These are phyloP conservation scores for Pseudodiploospora longispora DNA, from an alignment of 2,329 filamentous ascomycete species.

Conservation along the genomic window DNA sequence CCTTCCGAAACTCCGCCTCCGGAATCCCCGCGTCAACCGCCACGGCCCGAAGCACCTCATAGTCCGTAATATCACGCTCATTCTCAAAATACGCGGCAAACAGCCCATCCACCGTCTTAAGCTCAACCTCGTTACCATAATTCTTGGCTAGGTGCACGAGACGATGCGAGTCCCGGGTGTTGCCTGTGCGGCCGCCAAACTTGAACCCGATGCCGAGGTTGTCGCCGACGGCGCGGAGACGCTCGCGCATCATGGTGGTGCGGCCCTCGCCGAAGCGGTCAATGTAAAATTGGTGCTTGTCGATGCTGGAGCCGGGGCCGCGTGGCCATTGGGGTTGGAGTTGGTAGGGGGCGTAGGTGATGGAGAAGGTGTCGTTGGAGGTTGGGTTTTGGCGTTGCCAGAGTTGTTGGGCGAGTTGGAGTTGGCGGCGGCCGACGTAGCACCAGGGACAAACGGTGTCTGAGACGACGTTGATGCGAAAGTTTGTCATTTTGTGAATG, in stretches of 20 bases:
- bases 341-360: slow-evolving; percentile 39
- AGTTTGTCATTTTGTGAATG: slow-evolving; percentile 47
- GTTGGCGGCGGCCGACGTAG: slow-evolving; percentile 39
- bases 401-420: slow-evolving; percentile 36
- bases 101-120: slow-evolving; percentile 41
- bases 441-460: slow-evolving; percentile 46
- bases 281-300: slow-evolving; percentile 30
- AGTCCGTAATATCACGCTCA: slow-evolving; percentile 34
- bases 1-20: slow-evolving; percentile 25
- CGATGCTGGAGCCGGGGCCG: slow-evolving; percentile 22
- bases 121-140: slow-evolving; percentile 44
- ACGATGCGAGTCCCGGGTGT: slow-evolving; percentile 38
- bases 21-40: slow-evolving; percentile 39
- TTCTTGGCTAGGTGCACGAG: slow-evolving; percentile 41
- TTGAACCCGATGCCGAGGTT: slow-evolving; percentile 33
- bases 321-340: slow-evolving; percentile 28
- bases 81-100: slow-evolving; percentile 35
- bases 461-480: slow-evolving; percentile 38
- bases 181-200: slow-evolving; percentile 44
- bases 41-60: slow-evolving; percentile 26
- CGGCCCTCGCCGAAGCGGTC: slow-evolving; percentile 57
- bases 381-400: slow-evolving; percentile 33
- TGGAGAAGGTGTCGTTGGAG: slow-evolving; percentile 49
- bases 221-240: slow-evolving; percentile 22
- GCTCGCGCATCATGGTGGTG: slow-evolving; percentile 26